Percentiles rank a stretch among this genome's conserved stretches.
phyloP scores from a whole-genome alignment of 1,284 basidiomycete genomes.

The Ustanciosporium gigantosporum region DNA sequence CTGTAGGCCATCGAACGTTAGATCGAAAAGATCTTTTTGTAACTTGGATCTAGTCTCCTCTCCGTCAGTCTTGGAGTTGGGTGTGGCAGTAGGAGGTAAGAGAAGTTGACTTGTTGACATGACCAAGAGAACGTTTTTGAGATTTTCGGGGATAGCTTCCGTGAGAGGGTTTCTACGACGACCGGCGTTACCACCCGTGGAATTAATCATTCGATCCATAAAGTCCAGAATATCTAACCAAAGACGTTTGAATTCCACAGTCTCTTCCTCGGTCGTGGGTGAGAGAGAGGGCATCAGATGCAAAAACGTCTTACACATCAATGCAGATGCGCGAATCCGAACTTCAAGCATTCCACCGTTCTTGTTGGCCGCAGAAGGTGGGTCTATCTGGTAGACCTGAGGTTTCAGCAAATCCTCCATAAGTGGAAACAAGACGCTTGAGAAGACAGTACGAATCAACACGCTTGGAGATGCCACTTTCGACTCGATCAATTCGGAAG shows the following conservation, averaged over 20 bases:
- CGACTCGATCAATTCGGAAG: constrained; percentile 1
- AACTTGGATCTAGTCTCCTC: neutral
- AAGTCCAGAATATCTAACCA: constrained; percentile 93
- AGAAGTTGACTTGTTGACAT: constrained; percentile 88
- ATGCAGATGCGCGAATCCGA: constrained; percentile 78
- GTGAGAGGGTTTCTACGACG: constrained; percentile 61
- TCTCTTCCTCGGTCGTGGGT: constrained; percentile 64
- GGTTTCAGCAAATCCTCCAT: constrained; percentile 88
- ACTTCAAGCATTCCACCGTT: constrained; percentile 80
- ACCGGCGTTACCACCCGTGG: constrained; percentile 47
- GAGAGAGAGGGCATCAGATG: constrained; percentile 79
- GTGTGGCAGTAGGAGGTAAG: neutral
- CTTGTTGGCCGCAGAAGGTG: constrained; percentile 59
- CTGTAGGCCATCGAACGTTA: constrained; percentile 37
- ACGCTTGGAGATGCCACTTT: constrained; percentile 66
- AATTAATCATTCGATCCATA: constrained; percentile 84
- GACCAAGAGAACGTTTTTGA: constrained; percentile 95
- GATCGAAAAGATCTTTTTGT: constrained; percentile 30
- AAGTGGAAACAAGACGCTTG: constrained; percentile 85
- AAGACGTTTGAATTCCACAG: constrained; percentile 71
- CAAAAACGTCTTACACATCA: constrained; percentile 93
- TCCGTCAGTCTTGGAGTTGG: constrained; percentile 1
- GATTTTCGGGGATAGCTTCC: constrained; percentile 90
- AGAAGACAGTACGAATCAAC: constrained; percentile 71
- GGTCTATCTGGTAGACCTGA: constrained; percentile 77